These are phyloP conservation scores for Blastocladiella britannica DNA, from an alignment of 192 early-diverging fungal genomes.

Conservation along the genomic window DNA sequence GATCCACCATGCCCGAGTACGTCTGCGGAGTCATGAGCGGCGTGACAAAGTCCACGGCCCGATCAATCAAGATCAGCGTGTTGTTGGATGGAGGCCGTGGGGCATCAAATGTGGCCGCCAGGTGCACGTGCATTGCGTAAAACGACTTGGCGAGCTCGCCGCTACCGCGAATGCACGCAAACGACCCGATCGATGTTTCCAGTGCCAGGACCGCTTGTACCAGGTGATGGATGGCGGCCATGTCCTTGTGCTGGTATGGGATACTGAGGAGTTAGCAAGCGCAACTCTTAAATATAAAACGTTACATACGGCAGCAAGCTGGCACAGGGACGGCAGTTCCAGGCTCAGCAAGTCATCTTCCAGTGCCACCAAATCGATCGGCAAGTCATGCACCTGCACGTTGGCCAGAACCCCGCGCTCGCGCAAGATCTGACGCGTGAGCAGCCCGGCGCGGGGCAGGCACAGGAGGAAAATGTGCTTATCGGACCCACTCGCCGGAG, in stretches of 20 bases:
- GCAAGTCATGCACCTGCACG: not conserved
- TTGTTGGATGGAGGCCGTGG: conserved; percentile 27
- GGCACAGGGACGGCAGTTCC: conserved; percentile 61
- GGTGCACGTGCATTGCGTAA: conserved; percentile 30
- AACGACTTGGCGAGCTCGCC: conserved; percentile 23
- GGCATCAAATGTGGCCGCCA: conserved; percentile 10
- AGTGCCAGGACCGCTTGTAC: not conserved
- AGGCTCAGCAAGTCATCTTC: conserved; percentile 78
- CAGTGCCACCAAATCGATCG: conserved; percentile 69
- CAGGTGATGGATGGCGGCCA: not conserved
- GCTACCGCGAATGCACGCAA: not conserved
- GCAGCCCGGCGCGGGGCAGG: not conserved
- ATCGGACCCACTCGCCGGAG: not conserved
- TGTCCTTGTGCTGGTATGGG: not conserved
- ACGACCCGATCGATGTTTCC: not conserved
- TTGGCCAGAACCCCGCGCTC: not conserved
- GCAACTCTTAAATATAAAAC: conserved; percentile 4
- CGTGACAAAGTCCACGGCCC: conserved; percentile 72
- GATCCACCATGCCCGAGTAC: conserved; percentile 86
- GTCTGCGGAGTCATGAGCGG: conserved; percentile 88
- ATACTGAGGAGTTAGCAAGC: conserved; percentile 1
- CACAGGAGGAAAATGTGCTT: not conserved
- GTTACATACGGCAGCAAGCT: conserved; percentile 45
- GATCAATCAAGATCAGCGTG: conserved; percentile 73
- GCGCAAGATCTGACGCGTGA: not conserved